Conservation (phyloP, 768 basidiomycete genomes). For the Fomitopsis serialis region DNA sequence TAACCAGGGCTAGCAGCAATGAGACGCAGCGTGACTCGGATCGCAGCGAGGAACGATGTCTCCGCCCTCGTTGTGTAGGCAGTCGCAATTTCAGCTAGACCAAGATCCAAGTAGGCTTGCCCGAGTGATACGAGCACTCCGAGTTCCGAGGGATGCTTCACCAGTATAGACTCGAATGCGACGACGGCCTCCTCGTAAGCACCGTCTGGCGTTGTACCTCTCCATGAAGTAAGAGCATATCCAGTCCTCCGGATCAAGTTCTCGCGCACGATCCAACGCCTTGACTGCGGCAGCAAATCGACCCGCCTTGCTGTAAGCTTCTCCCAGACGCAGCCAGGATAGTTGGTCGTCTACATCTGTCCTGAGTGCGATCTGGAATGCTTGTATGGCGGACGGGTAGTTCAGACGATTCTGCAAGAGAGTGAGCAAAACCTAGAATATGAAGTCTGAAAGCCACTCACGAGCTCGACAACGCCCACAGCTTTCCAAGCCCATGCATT, state of each 20-base stretch:
- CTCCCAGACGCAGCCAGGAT: slow-evolving; percentile 89
- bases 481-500: slow-evolving; percentile 99
- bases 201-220: slow-evolving; percentile 76
- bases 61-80: slow-evolving; percentile 77
- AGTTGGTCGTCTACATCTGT: slow-evolving; percentile 71
- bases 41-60: slow-evolving; percentile 59
- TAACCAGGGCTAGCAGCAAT: slow-evolving; percentile 55
- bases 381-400: slow-evolving; percentile 71
- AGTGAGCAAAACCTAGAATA: background rate
- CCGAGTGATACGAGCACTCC: slow-evolving; percentile 70
- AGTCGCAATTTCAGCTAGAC: slow-evolving; percentile 53
- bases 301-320: slow-evolving; percentile 86
- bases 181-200: slow-evolving; percentile 70
- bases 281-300: slow-evolving; percentile 87
- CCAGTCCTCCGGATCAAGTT: slow-evolving; percentile 78
- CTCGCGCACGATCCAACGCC: slow-evolving; percentile 69
- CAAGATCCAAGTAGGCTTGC: slow-evolving; percentile 68
- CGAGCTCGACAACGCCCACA: slow-evolving; percentile 85
- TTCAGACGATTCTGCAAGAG: slow-evolving; percentile 55
- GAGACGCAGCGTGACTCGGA: slow-evolving; percentile 44
- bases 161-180: slow-evolving; percentile 54
- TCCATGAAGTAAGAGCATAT: slow-evolving; percentile 77
- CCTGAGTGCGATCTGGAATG: slow-evolving; percentile 81
- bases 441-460: slow-evolving; percentile 31
- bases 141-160: slow-evolving; percentile 54